These are phyloP conservation scores for Penicillium sclerotiorum DNA, from an alignment of 2,329 filamentous ascomycete genomes.

Conservation along the genomic window DNA sequence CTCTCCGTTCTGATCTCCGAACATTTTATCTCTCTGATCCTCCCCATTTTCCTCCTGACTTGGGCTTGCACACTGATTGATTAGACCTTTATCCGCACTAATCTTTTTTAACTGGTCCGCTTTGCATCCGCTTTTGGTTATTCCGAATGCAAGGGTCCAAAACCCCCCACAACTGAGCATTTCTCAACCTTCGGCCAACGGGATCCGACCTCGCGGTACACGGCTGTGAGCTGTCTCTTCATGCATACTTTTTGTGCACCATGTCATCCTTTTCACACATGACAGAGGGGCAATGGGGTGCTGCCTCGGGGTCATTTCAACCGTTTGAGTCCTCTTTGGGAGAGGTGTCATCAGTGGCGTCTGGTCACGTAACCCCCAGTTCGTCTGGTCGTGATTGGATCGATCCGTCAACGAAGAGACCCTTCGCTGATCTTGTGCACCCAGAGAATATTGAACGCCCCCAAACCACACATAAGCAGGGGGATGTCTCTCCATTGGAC, in stretches of 20 bases:
- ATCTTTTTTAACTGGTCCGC: neutral
- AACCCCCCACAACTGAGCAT: neutral
- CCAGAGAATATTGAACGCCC: neutral
- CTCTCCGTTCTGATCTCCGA: slow-evolving; percentile 1
- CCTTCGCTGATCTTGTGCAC: neutral
- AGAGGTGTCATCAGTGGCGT: neutral
- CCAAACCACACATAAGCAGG: neutral
- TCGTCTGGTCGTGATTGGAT: neutral
- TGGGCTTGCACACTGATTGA: no score
- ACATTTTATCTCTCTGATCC: neutral
- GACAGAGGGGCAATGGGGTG: neutral
- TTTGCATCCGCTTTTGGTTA: neutral
- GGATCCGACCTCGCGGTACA: neutral
- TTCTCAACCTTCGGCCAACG: neutral
- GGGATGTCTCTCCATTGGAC: neutral
- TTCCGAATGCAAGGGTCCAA: neutral
- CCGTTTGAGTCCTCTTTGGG: neutral
- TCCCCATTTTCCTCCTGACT: neutral
- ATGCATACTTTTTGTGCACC: neutral
- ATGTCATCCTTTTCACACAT: neutral
- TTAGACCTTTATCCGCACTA: neutral
- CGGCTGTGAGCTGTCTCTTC: neutral
- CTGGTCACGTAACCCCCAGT: neutral
- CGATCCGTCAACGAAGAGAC: neutral
- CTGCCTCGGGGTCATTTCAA: neutral